Evolutionary conservation across 169 alveolate species (phyloP).

Genomic region (Ichthyophthirius multifiliis): DNA sequence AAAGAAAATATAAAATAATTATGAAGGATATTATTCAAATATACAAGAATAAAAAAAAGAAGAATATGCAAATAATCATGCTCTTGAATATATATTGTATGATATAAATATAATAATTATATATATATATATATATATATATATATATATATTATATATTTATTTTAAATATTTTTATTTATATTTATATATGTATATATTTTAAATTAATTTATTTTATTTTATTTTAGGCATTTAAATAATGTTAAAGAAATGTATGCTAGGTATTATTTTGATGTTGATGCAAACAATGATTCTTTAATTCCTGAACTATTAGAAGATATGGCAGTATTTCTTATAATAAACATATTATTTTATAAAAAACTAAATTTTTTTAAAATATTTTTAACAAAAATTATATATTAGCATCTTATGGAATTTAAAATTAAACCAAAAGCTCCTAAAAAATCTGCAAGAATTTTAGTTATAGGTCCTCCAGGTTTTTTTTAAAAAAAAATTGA

Average conservation of each 20-base stretch:
- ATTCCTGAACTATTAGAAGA: constrained; percentile 52
- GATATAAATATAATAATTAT: background rate
- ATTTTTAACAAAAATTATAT: background rate
- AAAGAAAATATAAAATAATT: background rate
- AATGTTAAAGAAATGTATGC: constrained; percentile 66
- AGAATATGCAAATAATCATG: constrained; percentile 3
- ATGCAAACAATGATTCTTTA: constrained; percentile 49
- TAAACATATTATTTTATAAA: background rate
- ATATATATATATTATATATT: background rate
- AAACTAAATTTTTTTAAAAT: background rate
- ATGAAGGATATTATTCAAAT: constrained; percentile 1
- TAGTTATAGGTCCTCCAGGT: constrained; percentile 82
- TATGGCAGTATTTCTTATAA: constrained; percentile 45
- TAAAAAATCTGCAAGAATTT: constrained; percentile 60
- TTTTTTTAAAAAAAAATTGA: background rate
- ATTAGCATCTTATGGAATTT: constrained; percentile 34
- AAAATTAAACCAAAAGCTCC: constrained; percentile 60
- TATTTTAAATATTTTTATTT: too few relatives aligned
- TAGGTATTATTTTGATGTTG: constrained; percentile 49
- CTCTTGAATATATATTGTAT: constrained; percentile 9
- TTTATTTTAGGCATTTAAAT: constrained; percentile 39
- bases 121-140: background rate
- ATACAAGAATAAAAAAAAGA: background rate
- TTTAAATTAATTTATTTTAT: too few relatives aligned
- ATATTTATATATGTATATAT: background rate